Evolutionary conservation across 2,329 filamentous ascomycete genomes (phyloP), one percentile per base, ranked within the genome.

Genomic region (Claviceps monticola): DNA sequence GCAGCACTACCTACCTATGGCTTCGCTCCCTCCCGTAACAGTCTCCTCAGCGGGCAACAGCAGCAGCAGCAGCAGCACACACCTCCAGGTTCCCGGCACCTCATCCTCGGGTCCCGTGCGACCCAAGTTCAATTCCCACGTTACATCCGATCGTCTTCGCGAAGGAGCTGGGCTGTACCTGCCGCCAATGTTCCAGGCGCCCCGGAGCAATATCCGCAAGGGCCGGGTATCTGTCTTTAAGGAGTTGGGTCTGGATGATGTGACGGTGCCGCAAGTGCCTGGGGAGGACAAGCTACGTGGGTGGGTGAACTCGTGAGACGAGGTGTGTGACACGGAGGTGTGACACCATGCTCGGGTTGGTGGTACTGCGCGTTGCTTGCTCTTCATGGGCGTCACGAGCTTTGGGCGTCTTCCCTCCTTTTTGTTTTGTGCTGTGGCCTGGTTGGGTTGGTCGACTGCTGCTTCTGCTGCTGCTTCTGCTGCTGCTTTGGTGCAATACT

Each of bases 211-310:
- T 52, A 71, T 76, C 47, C 67, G 64, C 55, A 77, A 75, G 59
- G 73, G 69, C 43, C 69, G 75, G 48, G 71, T 66, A 56, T 78
- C 75, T 21, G 64, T 77, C 52, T 79, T 79, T 57, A 75, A 66
- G 58, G 75, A 79, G 61, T 60, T 72, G 42, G 75, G 74, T 4
- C 58, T 78, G 19, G 64, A 68, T 48, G 65, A 69, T 50, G 42
- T 7, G 37, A 37, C 52, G 21, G 46, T 29, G 45, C 17, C 34
- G 17, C 41, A 21, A 47, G 26, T 8, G 2, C 19, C 19, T 19
- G 11, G 41, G n/a, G 46, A 49, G 37, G 19, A 49, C 1, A 29
- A 29, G 26, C 26, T 29, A 29, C 26, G 26, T 29, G 26, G 26
- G 26, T 29, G 26, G 26, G 8, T n/a, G 19, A 2, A 21, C 3